Evolutionary conservation across 352 stramenopile species (phyloP), one percentile per base, ranked within the genome.

Genomic region (Halophytophthora batemanensis): DNA sequence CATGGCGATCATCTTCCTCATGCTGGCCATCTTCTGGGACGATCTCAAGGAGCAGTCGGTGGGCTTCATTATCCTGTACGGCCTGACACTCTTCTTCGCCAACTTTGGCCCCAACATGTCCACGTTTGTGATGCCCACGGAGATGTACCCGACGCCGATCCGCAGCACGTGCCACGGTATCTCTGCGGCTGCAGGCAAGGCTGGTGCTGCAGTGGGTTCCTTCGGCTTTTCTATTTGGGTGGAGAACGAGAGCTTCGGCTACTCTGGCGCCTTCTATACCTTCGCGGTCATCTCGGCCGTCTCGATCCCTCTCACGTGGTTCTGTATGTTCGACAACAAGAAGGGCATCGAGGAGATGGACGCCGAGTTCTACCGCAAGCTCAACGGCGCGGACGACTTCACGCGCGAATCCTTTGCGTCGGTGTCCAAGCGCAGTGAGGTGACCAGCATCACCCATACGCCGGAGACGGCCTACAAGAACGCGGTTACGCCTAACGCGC

Each of bases 41-140:
- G 48, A 63, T 17, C 59, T 90, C 21, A 60, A 84, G 46, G 44
- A 72, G 39, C 49, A 80, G 25, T 52, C 66, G 4, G 59, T 82
- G 34, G 52, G 79, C 2, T 94, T 94, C 50, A 75, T 93, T 41
- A 63, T 90, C 23, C 48, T 95, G 2, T 93, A 85, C 59, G 77
- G 80, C 0, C 56, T 88, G 14, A 66, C 80, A 1, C 76, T 95
- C 28, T 93, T 91, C 54, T 90, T 89, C 56, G 80, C 79, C 42
- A 92, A 95, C 60, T 95, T 96, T 52, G 86, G 86, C 0, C 85
- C 86, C 23, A 94, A 94, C 61, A 78, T 64, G 45, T 89, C 86
- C 23, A 96, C 85, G 6, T 96, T 96, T 64, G 78, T 97, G 15
- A 78, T 97, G 66, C 87, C 88, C 0, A 87, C 88, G 0, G 90